These are phyloP conservation scores for Boletus edulis DNA, from an alignment of 768 basidiomycete species.

Conservation along the genomic window DNA sequence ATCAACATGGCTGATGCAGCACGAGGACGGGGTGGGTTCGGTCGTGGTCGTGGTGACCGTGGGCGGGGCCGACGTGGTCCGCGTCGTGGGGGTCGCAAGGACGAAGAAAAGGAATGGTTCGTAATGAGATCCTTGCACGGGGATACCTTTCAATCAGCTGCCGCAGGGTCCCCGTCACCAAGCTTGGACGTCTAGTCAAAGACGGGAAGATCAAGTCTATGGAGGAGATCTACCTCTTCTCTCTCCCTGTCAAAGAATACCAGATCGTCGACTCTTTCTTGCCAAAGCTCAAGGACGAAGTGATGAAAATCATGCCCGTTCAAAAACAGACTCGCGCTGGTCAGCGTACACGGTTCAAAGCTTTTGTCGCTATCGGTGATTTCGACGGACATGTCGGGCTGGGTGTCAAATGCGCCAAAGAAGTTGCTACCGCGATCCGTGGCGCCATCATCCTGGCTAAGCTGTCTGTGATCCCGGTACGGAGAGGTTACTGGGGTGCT, in stretches of 20 bases:
- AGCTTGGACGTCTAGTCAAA: slow-evolving; percentile 98
- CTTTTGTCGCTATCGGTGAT: slow-evolving; percentile 99
- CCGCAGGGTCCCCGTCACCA: slow-evolving; percentile 92
- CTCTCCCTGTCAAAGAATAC: slow-evolving; percentile 98
- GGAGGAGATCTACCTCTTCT: slow-evolving; percentile 99
- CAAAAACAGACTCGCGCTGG: slow-evolving; percentile 99
- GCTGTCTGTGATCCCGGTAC: slow-evolving; percentile 95
- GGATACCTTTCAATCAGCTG: slow-evolving; percentile 6
- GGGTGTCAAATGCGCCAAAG: slow-evolving; percentile 99
- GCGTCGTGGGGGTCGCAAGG: slow-evolving; percentile 96
- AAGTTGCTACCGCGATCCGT: slow-evolving; percentile 99
- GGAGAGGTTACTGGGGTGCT: slow-evolving; percentile 99
- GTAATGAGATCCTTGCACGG: slow-evolving; percentile 19
- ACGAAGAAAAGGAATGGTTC: slow-evolving; percentile 99
- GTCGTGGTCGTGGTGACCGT: slow-evolving; percentile 76
- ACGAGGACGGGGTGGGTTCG: slow-evolving; percentile 90
- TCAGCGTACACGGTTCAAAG: slow-evolving; percentile 99
- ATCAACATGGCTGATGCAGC: slow-evolving; percentile 81
- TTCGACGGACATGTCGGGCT: slow-evolving; percentile 98
- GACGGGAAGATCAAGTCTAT: slow-evolving; percentile 99
- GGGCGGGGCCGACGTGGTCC: slow-evolving; percentile 71
- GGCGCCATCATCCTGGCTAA: slow-evolving; percentile 99
- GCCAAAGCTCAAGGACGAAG: slow-evolving; percentile 98
- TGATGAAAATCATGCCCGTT: slow-evolving; percentile 99
- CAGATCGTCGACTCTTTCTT: slow-evolving; percentile 99